phyloP scores from a whole-genome alignment of 345 rosid species.

The Sonneratia alba region DNA sequence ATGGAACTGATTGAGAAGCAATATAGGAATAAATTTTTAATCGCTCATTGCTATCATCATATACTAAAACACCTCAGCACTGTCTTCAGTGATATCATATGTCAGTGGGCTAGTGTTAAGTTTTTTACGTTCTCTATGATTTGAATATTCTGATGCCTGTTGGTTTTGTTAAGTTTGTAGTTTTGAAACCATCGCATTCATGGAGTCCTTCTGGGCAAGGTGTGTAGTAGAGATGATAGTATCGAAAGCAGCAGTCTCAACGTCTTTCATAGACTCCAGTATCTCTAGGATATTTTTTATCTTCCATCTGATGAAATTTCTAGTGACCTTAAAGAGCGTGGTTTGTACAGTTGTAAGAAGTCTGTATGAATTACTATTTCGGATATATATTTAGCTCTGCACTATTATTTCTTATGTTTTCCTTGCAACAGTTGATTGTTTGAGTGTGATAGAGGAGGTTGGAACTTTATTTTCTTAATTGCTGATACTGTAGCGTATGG shows the following conservation, averaged over 20 bases:
- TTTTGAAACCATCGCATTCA: conserved; percentile 19
- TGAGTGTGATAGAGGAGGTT: not conserved
- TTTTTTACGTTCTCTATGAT: not conserved
- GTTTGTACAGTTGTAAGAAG: not conserved
- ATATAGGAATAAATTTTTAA: not conserved
- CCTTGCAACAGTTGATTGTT: not conserved
- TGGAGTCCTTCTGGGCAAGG: conserved; percentile 28
- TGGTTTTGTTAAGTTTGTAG: conserved; percentile 23
- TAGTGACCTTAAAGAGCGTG: not conserved
- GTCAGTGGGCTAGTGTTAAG: not conserved
- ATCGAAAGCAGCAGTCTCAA: not conserved
- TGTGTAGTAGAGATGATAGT: conserved; percentile 1
- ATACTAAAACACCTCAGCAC: not conserved
- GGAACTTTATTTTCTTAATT: not conserved
- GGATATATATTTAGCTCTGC: not conserved
- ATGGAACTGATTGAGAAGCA: conserved; percentile 1
- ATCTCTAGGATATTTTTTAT: not conserved
- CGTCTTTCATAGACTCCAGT: not conserved
- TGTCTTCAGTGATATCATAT: conserved; percentile 1
- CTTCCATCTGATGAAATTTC: not conserved
- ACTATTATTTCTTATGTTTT: not conserved
- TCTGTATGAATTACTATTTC: not conserved
- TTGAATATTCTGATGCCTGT: conserved; percentile 29
- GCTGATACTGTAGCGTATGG: not conserved
- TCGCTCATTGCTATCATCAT: not conserved